Evolutionary conservation across 495 filamentous ascomycete genomes (phyloP).

Genomic region (Hypoxylon trugodes): DNA sequence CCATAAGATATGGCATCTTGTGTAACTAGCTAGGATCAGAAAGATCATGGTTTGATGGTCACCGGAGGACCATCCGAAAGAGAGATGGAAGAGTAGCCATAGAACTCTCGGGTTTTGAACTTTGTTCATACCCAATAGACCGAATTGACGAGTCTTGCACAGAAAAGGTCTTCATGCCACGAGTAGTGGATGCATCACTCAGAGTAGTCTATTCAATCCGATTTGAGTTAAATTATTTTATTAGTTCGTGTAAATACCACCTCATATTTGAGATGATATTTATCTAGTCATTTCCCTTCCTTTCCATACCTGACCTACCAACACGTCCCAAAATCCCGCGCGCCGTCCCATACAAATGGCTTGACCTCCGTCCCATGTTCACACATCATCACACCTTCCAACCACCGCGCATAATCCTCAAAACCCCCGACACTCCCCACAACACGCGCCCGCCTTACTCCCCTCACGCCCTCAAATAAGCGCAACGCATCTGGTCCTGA

Average conservation of each 20-base stretch:
- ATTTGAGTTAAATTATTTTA: background rate
- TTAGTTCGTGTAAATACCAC: no score
- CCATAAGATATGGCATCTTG: slow-evolving; percentile 32
- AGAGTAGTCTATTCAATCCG: background rate
- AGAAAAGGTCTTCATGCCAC: background rate
- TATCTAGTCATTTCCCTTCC: background rate
- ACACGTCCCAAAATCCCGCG: slow-evolving; percentile 51
- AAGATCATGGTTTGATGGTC: slow-evolving; percentile 12
- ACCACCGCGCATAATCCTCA: slow-evolving; percentile 55
- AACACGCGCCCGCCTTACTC: slow-evolving; percentile 53
- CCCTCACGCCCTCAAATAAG: slow-evolving; percentile 61
- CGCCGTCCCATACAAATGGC: slow-evolving; percentile 37
- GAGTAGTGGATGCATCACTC: background rate
- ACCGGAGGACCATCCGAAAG: slow-evolving; percentile 14
- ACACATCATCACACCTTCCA: slow-evolving; percentile 55
- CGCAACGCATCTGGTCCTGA: slow-evolving; percentile 50
- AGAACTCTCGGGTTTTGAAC: slow-evolving; percentile 15
- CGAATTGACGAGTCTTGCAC: slow-evolving; percentile 26
- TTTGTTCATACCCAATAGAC: slow-evolving; percentile 33
- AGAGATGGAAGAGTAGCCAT: slow-evolving; percentile 15
- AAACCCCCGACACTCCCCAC: slow-evolving; percentile 52
- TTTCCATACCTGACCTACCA: background rate
- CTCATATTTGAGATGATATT: background rate
- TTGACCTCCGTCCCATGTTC: slow-evolving; percentile 33
- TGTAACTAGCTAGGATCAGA: slow-evolving; percentile 33